Conservation (phyloP, 495 filamentous ascomycete genomes). For the Penicillium daleae region DNA sequence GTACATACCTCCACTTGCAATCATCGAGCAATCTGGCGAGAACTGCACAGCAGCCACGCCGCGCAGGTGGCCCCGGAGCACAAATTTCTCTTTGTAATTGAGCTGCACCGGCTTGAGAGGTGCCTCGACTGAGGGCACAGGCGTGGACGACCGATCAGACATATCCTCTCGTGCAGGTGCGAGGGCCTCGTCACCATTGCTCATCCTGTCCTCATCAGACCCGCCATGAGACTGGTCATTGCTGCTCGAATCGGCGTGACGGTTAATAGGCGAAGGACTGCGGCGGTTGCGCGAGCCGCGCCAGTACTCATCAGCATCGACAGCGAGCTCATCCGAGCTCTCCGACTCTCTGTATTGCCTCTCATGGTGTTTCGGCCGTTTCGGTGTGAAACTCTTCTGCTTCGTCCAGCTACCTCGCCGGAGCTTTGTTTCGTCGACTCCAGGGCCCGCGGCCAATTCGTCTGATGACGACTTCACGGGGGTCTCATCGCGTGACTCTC, state of each 20-base stretch:
- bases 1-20: conserved; percentile 78
- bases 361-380: conserved; percentile 39
- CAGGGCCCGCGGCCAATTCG: conserved; percentile 51
- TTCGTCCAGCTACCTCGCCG: conserved; percentile 45
- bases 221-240: conserved; percentile 25
- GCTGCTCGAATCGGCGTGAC: conserved; percentile 20
- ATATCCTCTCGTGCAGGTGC: conserved; percentile 22
- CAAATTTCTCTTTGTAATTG: conserved; percentile 63
- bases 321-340: conserved; percentile 51
- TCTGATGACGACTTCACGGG: conserved; percentile 56
- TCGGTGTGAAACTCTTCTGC: conserved; percentile 41
- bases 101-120: conserved; percentile 52
- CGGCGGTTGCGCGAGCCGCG: conserved; percentile 34
- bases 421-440: conserved; percentile 46
- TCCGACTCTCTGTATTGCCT: conserved; percentile 42
- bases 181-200: conserved; percentile 12
- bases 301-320: conserved; percentile 49
- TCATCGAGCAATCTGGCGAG: conserved; percentile 85
- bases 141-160: conserved; percentile 38
- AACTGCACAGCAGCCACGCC: conserved; percentile 87
- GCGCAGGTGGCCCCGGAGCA: conserved; percentile 73
- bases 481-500: conserved; percentile 41
- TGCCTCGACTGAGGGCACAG: conserved; percentile 38
- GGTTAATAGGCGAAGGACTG: conserved; percentile 30
- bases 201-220: conserved; percentile 22